Conservation (phyloP, 2,329 filamentous ascomycete species). For the Reticulascus tulasneorum region DNA sequence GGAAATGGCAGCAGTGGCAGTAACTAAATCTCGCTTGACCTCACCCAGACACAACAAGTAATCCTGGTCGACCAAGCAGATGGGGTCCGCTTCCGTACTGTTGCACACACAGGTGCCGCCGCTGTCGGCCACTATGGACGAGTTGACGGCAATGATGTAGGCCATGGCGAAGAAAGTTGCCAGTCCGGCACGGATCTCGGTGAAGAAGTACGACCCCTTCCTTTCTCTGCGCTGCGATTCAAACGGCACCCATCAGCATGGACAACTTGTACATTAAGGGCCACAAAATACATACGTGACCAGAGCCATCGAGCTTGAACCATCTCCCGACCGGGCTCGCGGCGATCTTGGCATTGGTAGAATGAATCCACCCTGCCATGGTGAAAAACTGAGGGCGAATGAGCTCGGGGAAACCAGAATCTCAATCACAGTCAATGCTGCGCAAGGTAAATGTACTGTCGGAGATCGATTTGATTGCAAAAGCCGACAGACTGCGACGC, state of each 20-base stretch:
- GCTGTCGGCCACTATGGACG: slow-evolving; percentile 54
- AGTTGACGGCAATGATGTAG: slow-evolving; percentile 52
- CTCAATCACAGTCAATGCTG: too few species aligned
- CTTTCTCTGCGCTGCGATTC: slow-evolving; percentile 59
- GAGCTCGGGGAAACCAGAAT: too few species aligned
- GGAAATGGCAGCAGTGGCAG: slow-evolving; percentile 78
- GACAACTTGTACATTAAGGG: not conserved
- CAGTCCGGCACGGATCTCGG: slow-evolving; percentile 77
- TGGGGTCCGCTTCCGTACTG: slow-evolving; percentile 41
- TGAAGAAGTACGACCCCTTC: slow-evolving; percentile 74
- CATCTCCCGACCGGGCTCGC: slow-evolving; percentile 62
- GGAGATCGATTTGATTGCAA: too few species aligned
- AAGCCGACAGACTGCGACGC: too few species aligned
- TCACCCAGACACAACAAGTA: slow-evolving; percentile 62
- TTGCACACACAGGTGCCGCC: slow-evolving; percentile 76
- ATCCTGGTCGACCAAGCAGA: slow-evolving; percentile 49
- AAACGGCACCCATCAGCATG: slow-evolving; percentile 6
- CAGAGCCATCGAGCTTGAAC: slow-evolving; percentile 78
- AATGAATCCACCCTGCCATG: slow-evolving; percentile 49
- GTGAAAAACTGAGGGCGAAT: too few species aligned
- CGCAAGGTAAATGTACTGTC: too few species aligned
- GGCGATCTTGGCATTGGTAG: slow-evolving; percentile 56
- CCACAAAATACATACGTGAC: slow-evolving; percentile 59
- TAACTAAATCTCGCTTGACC: slow-evolving; percentile 75
- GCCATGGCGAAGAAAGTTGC: slow-evolving; percentile 71